These are phyloP conservation scores for Hypericum androsaemum DNA, from an alignment of 345 rosid species.

Conservation along the genomic window DNA sequence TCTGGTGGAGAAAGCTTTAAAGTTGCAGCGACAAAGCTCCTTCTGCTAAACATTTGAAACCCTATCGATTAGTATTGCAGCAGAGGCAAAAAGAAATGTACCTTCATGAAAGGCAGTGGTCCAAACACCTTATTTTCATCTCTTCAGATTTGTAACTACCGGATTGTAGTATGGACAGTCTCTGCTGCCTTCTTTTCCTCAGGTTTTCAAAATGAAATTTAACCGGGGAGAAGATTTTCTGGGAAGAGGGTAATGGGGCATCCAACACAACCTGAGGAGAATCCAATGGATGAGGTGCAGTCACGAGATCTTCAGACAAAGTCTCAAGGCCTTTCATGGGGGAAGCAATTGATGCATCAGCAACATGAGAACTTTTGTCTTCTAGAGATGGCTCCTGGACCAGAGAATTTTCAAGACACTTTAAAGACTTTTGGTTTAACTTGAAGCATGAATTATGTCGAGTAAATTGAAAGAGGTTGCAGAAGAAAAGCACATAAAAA, in stretches of 20 bases:
- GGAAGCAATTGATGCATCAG: constrained; percentile 29
- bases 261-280: constrained; percentile 31
- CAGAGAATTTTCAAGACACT: constrained; percentile 12
- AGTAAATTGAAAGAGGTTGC: not conserved
- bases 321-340: constrained; percentile 18
- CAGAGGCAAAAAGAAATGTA: constrained; percentile 4
- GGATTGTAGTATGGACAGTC: constrained; percentile 40
- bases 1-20: constrained; percentile 73
- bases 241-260: constrained; percentile 35
- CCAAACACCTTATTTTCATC: constrained; percentile 34
- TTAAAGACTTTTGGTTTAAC: constrained; percentile 6
- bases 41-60: constrained; percentile 22
- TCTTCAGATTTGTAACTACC: constrained; percentile 24
- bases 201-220: constrained; percentile 69
- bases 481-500: not conserved
- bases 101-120: constrained; percentile 13
- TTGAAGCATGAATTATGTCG: not conserved
- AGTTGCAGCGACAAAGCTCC: constrained; percentile 79
- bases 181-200: constrained; percentile 47
- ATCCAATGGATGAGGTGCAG: constrained; percentile 26
- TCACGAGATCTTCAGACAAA: constrained; percentile 26
- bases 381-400: constrained; percentile 30
- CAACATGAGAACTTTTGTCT: constrained; percentile 22
- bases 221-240: constrained; percentile 46
- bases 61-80: constrained; percentile 5